phyloP scores from a whole-genome alignment of 352 stramenopile species.

The Globisporangium sylvaticum region DNA sequence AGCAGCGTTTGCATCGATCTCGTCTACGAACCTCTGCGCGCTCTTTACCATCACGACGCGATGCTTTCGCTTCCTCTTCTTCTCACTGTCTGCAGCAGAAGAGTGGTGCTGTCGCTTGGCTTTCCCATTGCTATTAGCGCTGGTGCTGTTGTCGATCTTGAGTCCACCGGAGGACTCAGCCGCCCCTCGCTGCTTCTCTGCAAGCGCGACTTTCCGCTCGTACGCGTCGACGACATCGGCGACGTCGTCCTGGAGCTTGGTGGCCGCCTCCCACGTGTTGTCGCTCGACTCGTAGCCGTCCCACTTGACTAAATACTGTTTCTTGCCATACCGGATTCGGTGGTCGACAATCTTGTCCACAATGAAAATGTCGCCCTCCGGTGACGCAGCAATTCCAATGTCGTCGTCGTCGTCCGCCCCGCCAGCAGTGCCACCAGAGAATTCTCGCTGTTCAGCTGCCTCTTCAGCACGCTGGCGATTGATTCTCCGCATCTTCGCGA shows the following conservation, averaged over 20 bases:
- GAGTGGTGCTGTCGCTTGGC: not conserved
- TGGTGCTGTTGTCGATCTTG: not conserved
- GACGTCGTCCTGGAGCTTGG: conserved; percentile 48
- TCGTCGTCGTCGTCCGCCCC: not conserved
- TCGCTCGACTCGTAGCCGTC: conserved; percentile 58
- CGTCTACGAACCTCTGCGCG: not conserved
- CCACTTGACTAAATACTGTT: conserved; percentile 64
- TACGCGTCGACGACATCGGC: conserved; percentile 54
- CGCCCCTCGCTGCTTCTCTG: not conserved
- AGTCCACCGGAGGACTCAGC: not conserved
- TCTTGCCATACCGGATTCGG: conserved; percentile 32
- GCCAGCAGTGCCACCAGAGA: not conserved
- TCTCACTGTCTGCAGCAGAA: not conserved
- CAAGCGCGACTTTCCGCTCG: conserved; percentile 20
- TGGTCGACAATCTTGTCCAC: conserved; percentile 65
- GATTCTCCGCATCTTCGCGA: not conserved
- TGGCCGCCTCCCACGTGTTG: conserved; percentile 61
- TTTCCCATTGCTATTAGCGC: not conserved
- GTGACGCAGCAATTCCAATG: not conserved
- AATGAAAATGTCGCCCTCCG: conserved; percentile 31
- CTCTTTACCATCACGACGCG: conserved; percentile 8
- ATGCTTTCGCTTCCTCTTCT: not conserved
- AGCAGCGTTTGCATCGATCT: not conserved
- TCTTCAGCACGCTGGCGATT: conserved; percentile 14
- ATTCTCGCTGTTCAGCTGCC: not conserved